A percentile compares a stretch with the other conserved stretches of the same genome.
These are phyloP conservation scores for Gymnopilus junonius DNA, from an alignment of 768 basidiomycete species.

Conservation along the genomic window DNA sequence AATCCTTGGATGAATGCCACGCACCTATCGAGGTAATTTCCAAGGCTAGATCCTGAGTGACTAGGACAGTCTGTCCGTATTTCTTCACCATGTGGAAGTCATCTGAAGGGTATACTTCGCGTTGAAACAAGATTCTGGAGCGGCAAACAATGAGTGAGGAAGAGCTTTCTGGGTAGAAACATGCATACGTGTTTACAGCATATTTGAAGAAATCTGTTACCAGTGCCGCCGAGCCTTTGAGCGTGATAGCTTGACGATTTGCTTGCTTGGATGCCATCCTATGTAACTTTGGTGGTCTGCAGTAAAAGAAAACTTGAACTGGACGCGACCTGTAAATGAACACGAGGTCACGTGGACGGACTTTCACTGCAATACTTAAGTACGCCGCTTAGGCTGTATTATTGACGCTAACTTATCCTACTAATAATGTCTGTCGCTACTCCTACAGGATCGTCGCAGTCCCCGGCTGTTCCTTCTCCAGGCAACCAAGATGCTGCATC, in stretches of 20 bases:
- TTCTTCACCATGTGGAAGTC: slow-evolving; percentile 99
- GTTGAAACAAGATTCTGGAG: slow-evolving; percentile 91
- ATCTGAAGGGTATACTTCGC: slow-evolving; percentile 96
- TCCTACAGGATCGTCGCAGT: slow-evolving; percentile 55
- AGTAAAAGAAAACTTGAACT: slow-evolving; percentile 13
- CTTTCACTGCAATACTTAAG: not conserved
- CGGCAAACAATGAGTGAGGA: slow-evolving; percentile 13
- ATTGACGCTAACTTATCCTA: no score
- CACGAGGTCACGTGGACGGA: slow-evolving; percentile 34
- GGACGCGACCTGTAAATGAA: slow-evolving; percentile 25
- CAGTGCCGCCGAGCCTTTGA: slow-evolving; percentile 92
- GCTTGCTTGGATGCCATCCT: slow-evolving; percentile 53
- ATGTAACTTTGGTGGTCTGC: slow-evolving; percentile 11
- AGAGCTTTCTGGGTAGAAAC: not conserved
- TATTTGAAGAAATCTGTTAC: slow-evolving; percentile 99
- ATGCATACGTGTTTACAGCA: slow-evolving; percentile 90
- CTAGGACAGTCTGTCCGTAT: slow-evolving; percentile 94
- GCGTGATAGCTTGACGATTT: slow-evolving; percentile 80
- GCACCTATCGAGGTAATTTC: slow-evolving; percentile 92
- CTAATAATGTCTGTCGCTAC: slow-evolving; percentile 51
- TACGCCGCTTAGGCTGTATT: no score
- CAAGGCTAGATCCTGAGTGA: slow-evolving; percentile 91
- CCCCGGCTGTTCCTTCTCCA: slow-evolving; percentile 53
- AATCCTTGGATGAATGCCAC: slow-evolving; percentile 41
- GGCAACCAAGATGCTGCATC: slow-evolving; percentile 41